Percentiles rank a stretch among this genome's conserved stretches.
phyloP scores from a whole-genome alignment of 1,284 basidiomycete species.

The Microstroma glucosiphilum region DNA sequence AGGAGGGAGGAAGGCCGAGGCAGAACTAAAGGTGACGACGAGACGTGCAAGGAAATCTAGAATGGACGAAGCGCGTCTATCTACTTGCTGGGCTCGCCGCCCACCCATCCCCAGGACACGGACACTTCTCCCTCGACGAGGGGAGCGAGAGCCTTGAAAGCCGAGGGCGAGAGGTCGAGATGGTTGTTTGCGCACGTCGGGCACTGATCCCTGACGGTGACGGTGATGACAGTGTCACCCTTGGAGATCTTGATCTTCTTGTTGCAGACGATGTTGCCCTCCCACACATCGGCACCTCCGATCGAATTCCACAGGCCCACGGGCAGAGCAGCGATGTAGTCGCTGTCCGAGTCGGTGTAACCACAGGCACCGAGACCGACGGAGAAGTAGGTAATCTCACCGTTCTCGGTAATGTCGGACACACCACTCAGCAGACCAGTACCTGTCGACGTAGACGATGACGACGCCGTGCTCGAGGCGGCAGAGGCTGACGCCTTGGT shows the following conservation, averaged over 20 bases:
- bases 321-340: slow-evolving; percentile 45
- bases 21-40: no score
- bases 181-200: slow-evolving; percentile 27
- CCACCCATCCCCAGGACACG: slow-evolving; percentile 34
- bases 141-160: slow-evolving; percentile 30
- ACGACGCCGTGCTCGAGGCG: slow-evolving; percentile 9
- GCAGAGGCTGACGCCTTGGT: slow-evolving; percentile 12
- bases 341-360: slow-evolving; percentile 25
- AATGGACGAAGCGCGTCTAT: background rate
- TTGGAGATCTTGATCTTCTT: slow-evolving; percentile 40
- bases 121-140: slow-evolving; percentile 25
- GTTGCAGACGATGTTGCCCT: slow-evolving; percentile 42
- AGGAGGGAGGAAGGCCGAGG: no score
- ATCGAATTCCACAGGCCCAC: slow-evolving; percentile 29
- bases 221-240: slow-evolving; percentile 35
- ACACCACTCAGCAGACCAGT: slow-evolving; percentile 49
- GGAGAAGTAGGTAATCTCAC: slow-evolving; percentile 42
- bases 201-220: slow-evolving; percentile 39
- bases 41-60: no score
- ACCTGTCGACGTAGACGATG: slow-evolving; percentile 43
- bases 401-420: slow-evolving; percentile 45
- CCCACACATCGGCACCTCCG: slow-evolving; percentile 11
- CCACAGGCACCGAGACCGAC: slow-evolving; percentile 44
- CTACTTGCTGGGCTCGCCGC: slow-evolving; percentile 15
- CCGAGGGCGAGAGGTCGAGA: slow-evolving; percentile 36